Percentiles rank a stretch among this genome's conserved stretches.
Evolutionary conservation across 2,329 filamentous ascomycete genomes (phyloP).

Genomic region (Fusarium proliferatum): DNA sequence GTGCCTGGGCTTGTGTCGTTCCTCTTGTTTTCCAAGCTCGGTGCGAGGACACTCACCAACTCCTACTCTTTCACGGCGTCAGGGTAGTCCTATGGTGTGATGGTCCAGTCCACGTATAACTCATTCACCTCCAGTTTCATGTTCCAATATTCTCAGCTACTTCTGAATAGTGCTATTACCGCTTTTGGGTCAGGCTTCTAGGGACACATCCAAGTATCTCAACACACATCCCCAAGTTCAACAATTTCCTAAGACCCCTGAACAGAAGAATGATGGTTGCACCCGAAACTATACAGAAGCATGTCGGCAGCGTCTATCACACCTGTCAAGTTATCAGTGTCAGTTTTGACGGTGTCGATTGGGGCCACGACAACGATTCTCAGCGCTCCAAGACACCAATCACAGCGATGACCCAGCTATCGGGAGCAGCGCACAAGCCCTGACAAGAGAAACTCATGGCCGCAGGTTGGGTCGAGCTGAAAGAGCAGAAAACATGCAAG

Average conservation of each 20-base stretch:
- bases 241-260: background rate
- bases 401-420: slow-evolving; percentile 19
- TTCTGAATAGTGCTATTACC: background rate
- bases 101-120: background rate
- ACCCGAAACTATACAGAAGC: slow-evolving; percentile 4
- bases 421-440: slow-evolving; percentile 7
- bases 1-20: background rate
- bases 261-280: background rate
- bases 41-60: background rate
- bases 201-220: slow-evolving; percentile 6
- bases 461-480: slow-evolving; percentile 25
- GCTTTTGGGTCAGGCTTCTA: background rate
- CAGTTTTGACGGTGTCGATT: slow-evolving; percentile 28
- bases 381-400: slow-evolving; percentile 41
- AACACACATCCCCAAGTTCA: slow-evolving; percentile 6
- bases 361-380: slow-evolving; percentile 43
- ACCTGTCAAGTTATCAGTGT: slow-evolving; percentile 24
- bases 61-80: background rate
- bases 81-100: background rate
- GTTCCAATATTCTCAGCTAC: background rate
- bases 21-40: background rate
- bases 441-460: slow-evolving; percentile 20
- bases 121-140: background rate
- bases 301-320: slow-evolving; percentile 31
- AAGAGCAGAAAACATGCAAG: slow-evolving; percentile 13